Evolutionary conservation across 2,329 filamentous ascomycete genomes (phyloP), one percentile per base, ranked within the genome.

Genomic region (Pseudocercospora pini-densiflorae): DNA sequence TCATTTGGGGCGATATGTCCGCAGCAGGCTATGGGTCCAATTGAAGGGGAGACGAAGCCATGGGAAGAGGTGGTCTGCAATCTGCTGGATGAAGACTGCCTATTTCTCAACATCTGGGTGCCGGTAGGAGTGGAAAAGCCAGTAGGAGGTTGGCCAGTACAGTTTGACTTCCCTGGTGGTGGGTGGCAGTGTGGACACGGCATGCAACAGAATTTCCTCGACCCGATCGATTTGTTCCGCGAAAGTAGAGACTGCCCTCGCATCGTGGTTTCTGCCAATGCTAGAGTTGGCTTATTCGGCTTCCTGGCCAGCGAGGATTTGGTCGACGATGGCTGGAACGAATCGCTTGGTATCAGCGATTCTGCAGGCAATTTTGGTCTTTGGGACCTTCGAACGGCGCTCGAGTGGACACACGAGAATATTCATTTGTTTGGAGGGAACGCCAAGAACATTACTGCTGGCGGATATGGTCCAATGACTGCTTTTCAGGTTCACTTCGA

Each of bases 351-450:
- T 31, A 60, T 53, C 10, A 65, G 62, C 45, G 61, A 68, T 29
- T 63, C 63, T 27, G 55, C 59, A 2, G 68, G 68, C 3, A 87
- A 87, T 63, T 77, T 82, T 19, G 85, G 85, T 1, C 85, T 87
- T 71, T 87, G 85, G 85, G 85, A 87, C 63, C 85, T 86, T 69
- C 78, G 85, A 7, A 73, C 83, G 31, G 85, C 85, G 1, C 76
- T 87, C 5, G 83, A 87, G 72, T 87, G 85, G 85, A 85, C 83
- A 3, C 78, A 79, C 66, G 80, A 83, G 49, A 83, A 85, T 64
- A 81, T 85, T 60, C 76, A 73, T 49, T 79, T 83, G 21, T 86
- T 87, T 64, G 83, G 82, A 0, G 85, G 85, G 2, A 78, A 86
- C 72, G 72, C 79, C 0, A 74, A 77, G 3, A 83, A 84, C 62